Conservation (phyloP, 768 basidiomycete genomes). For the Amanita jacksonii region DNA sequence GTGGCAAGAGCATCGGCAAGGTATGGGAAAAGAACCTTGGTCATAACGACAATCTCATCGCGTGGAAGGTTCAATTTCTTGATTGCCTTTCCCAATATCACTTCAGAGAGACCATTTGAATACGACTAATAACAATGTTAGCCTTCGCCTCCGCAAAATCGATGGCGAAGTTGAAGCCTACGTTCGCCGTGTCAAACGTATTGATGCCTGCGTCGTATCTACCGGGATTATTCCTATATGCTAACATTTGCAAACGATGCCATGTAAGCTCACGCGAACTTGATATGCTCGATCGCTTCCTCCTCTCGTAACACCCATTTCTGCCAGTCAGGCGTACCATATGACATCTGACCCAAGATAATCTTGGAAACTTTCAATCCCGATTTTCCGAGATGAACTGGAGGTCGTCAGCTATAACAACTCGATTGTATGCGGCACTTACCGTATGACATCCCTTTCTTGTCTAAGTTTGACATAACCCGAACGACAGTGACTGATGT, state of each 20-base stretch:
- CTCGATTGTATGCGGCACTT: not conserved
- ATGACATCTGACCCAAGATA: conserved; percentile 58
- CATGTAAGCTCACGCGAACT: conserved; percentile 26
- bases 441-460: conserved; percentile 21
- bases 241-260: not conserved
- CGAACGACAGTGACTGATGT: too few species aligned
- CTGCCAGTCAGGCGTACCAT: conserved; percentile 44
- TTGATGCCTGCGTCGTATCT: conserved; percentile 55
- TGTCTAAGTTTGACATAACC: too few species aligned
- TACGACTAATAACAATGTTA: conserved; percentile 33
- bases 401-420: not conserved
- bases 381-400: conserved; percentile 40
- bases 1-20: not conserved
- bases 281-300: conserved; percentile 44
- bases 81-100: conserved; percentile 66
- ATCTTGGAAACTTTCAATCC: conserved; percentile 57
- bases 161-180: conserved; percentile 13
- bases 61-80: conserved; percentile 56
- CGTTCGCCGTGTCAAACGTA: conserved; percentile 50
- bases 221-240: not conserved
- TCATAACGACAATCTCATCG: conserved; percentile 74
- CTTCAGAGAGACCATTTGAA: conserved; percentile 56
- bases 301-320: conserved; percentile 37
- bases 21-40: conserved; percentile 31
- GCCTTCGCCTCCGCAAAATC: not conserved